These are phyloP conservation scores for Quillaja saponaria DNA, from an alignment of 306 rosid genomes.

Conservation along the genomic window DNA sequence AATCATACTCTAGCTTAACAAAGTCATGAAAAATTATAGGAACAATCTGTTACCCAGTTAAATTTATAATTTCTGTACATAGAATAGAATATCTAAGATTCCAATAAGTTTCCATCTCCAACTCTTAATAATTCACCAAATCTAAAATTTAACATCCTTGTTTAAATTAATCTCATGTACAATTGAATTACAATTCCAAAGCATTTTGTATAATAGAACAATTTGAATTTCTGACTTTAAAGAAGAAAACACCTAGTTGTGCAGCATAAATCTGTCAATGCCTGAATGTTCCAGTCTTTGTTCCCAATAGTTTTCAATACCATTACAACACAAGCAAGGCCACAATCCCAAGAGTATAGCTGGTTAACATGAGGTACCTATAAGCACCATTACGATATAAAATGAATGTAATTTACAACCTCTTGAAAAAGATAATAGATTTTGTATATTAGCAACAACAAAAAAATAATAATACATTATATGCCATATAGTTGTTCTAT, in stretches of 20 bases:
- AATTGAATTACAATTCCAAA: conserved; percentile 10
- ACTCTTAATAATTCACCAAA: conserved; percentile 16
- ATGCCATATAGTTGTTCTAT: conserved; percentile 1
- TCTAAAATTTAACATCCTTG: conserved; percentile 14
- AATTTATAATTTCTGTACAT: too few relatives aligned
- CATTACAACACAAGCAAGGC: conserved; percentile 92
- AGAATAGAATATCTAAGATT: too few relatives aligned
- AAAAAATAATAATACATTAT: not conserved
- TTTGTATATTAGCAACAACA: not conserved
- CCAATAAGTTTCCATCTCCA: too few relatives aligned
- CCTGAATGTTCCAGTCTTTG: conserved; percentile 51
- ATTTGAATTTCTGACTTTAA: conserved; percentile 29
- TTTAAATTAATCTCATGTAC: conserved; percentile 12
- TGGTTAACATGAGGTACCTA: conserved; percentile 90
- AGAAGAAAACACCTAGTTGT: conserved; percentile 64
- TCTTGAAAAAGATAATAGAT: not conserved
- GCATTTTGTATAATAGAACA: conserved; percentile 29
- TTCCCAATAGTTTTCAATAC: conserved; percentile 67
- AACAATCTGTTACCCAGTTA: too few relatives aligned
- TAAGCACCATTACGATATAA: conserved; percentile 35
- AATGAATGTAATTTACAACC: not conserved
- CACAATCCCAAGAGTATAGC: conserved; percentile 91
- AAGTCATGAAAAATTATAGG: too few relatives aligned
- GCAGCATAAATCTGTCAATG: conserved; percentile 66
- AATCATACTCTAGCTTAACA: too few relatives aligned